Evolutionary conservation across 345 rosid genomes (phyloP), one percentile per base, ranked within the genome.

Genomic region (Aegle marmelos): DNA sequence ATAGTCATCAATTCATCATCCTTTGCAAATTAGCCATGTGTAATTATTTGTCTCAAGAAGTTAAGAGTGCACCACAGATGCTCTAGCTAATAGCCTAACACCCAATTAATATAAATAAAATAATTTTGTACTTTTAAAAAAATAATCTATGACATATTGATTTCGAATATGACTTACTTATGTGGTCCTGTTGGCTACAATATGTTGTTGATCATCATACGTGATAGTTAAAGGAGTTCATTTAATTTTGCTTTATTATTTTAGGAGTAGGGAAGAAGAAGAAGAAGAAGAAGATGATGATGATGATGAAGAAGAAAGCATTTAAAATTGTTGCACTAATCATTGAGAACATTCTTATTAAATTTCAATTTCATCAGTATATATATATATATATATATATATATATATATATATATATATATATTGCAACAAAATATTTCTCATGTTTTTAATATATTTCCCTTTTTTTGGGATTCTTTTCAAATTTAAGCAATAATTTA

Each of bases 221-320:
- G 36, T 8, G 28, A 50, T 75, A 11, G 72, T 33, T 75, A 48
- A 63, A 62, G 50, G 19, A 70, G 74, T 53, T 72, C 75, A 72
- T 57, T 28, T n/a, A 72, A 62, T 19, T 19, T 74, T 74, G 31
- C 50, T 31, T 64, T 31, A 16, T 31, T 19, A 2, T 16, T 64
- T 30, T 45, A 45, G 17, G 50, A 45, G 50, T 45, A 17, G 50
- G 50, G 17, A 45, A 45, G 50, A 45, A 37, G 10, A 37, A 10
- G 50, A 45, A 11, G 37, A 34, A 34, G 50, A 45, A 10, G 16
- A 45, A 10, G 16, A 41, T 39, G 0, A 39, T 39, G 11, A 9
- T 2, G 48, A 39, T 0, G 13, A 39, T 0, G 45, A 39, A 14
- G 54, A 50, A 50, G 21, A 50, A 16, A 17, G 7, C 56, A 50